phyloP scores from a whole-genome alignment of 2,329 filamentous ascomycete species.

The Lithohypha guttulata region DNA sequence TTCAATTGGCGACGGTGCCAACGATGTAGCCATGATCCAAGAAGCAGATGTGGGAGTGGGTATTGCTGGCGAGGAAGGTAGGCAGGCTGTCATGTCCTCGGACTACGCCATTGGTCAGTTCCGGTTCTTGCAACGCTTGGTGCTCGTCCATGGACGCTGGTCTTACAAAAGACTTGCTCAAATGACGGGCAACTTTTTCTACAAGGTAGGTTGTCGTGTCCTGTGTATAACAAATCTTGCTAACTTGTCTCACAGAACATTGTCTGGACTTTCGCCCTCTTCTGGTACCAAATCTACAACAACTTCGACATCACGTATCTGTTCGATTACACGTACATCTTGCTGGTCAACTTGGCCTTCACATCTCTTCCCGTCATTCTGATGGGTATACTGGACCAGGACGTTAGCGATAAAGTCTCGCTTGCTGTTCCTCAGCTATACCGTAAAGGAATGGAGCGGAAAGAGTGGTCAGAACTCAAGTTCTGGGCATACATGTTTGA shows the following conservation, averaged over 20 bases:
- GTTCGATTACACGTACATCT: conserved; percentile 95
- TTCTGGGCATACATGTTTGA: conserved; percentile 98
- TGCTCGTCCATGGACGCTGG: conserved; percentile 87
- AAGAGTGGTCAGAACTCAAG: conserved; percentile 92
- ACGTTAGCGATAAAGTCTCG: conserved; percentile 88
- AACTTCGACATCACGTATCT: conserved; percentile 95
- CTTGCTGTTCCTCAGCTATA: conserved; percentile 92
- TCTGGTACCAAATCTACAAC: conserved; percentile 95
- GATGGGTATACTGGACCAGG: conserved; percentile 94
- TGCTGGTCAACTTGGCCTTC: conserved; percentile 93
- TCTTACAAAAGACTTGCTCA: conserved; percentile 91
- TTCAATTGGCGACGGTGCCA: conserved; percentile 85
- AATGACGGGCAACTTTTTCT: conserved; percentile 97
- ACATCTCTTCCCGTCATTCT: conserved; percentile 90
- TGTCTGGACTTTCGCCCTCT: conserved; percentile 90
- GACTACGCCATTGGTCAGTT: conserved; percentile 95
- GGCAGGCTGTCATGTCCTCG: conserved; percentile 90
- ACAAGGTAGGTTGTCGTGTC: conserved; percentile 56
- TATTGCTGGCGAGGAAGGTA: conserved; percentile 84
- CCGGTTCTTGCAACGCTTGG: conserved; percentile 70
- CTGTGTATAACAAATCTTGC: neutral
- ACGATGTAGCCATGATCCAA: conserved; percentile 96
- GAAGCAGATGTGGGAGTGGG: conserved; percentile 94
- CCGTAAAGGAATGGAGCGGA: conserved; percentile 83
- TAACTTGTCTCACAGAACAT: conserved; percentile 56